Evolutionary conservation across 1,284 basidiomycete species (phyloP), one percentile per base, ranked within the genome.

Genomic region (Marasmius oreades): DNA sequence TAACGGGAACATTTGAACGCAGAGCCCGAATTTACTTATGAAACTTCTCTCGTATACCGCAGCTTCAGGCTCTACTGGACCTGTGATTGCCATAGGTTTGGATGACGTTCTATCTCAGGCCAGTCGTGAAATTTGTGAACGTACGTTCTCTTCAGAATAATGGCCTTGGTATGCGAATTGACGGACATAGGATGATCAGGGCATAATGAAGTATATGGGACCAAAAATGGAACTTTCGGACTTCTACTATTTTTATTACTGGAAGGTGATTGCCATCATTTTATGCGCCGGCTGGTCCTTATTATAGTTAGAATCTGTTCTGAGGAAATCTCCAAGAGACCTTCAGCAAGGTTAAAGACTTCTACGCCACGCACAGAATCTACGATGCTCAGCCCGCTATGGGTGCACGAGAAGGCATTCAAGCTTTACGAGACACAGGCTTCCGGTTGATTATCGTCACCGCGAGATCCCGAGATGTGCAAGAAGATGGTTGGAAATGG

Each of bases 81-180:
- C 77, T 12, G 68, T 85, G 48, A 86, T 92, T 64, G 86, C 87
- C 3, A 75, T 90, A 39, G 90, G 92, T 71, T 70, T 91, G 58
- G 90, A 92, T 63, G 90, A 92, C 74, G 90, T 92, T 4, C 70
- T 92, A 52, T 78, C 84, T 61, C 73, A 83, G 65, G 92, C 89
- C 2, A 93, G 92, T 68, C 64, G 70, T 50, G 74, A 75, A 14
- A 80, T 91, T 11, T 81, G 84, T 4, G 70, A 82, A 47, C 92
- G 90, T 90, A 69, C 68, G 82, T 72, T 11, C 54, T 10, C 28
- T 36, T 12, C 14, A 6, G 14, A 42, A 11, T 18, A n/a, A n/a
- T 28, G 16, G 42, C 36, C 51, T 18, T 11, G 51, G 20, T 36
- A 3, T 14, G 8, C 16, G n/a, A n/a, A n/a, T n/a, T 31, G 22